A percentile compares a stretch with the other conserved stretches of the same genome.
Conservation (phyloP, 2,329 filamentous ascomycete species). For the Fonsecaea pedrosoi region DNA sequence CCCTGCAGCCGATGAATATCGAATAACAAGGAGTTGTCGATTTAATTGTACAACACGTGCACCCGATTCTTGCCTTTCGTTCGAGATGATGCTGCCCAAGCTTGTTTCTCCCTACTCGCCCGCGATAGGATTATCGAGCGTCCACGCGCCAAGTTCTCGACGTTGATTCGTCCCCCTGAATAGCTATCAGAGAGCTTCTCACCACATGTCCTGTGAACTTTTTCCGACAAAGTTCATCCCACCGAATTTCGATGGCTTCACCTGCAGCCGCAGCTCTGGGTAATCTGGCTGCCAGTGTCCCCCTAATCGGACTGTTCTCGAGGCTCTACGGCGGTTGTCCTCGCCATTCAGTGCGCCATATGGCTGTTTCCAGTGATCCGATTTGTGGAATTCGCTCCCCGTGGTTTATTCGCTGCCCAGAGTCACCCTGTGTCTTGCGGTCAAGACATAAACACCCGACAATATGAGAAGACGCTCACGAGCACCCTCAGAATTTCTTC, state of each 20-base stretch:
- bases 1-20: background rate
- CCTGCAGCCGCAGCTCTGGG: constrained; percentile 11
- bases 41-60: constrained; percentile 24
- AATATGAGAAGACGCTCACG: constrained; percentile 8
- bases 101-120: constrained; percentile 9
- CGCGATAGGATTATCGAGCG: constrained; percentile 11
- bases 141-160: constrained; percentile 21
- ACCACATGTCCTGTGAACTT: constrained; percentile 14
- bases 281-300: constrained; percentile 6
- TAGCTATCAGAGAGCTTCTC: constrained; percentile 2
- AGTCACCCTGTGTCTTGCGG: constrained; percentile 8
- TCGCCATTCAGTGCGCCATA: constrained; percentile 34
- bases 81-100: constrained; percentile 20
- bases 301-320: constrained; percentile 12
- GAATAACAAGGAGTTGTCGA: constrained; percentile 5
- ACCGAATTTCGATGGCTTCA: constrained; percentile 17
- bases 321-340: constrained; percentile 12
- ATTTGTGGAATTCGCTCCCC: constrained; percentile 27
- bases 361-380: constrained; percentile 21
- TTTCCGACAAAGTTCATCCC: constrained; percentile 22
- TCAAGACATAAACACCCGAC: constrained; percentile 21
- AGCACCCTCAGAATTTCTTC: background rate
- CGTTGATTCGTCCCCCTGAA: constrained; percentile 25
- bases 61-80: constrained; percentile 17
- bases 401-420: constrained; percentile 6